A percentile compares a stretch with the other conserved stretches of the same genome.
Conservation (phyloP, 306 rosid genomes). For the Malus asiatica region DNA sequence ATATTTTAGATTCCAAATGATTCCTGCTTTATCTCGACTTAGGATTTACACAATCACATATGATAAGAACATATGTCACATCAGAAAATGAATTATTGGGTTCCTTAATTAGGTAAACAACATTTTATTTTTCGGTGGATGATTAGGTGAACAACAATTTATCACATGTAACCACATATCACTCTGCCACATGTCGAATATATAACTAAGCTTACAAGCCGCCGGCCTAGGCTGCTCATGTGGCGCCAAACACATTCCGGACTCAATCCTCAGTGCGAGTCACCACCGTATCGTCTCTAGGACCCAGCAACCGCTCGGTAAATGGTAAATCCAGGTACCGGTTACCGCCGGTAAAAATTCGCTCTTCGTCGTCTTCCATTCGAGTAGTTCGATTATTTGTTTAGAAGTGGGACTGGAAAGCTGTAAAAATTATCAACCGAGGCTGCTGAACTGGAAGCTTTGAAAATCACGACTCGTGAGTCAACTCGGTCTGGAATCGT, state of each 20-base stretch:
- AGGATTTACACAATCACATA: no score
- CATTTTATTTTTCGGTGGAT: not conserved
- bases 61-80: no score
- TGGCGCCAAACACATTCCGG: not conserved
- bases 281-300: not conserved
- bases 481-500: not conserved
- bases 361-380: not conserved
- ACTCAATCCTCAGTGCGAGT: not conserved
- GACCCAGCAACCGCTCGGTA: not conserved
- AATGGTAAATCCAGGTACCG: not conserved
- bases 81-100: no score
- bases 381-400: not conserved
- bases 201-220: not conserved
- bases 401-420: not conserved
- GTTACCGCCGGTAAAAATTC: not conserved
- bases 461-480: slow-evolving; percentile 6
- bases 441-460: not conserved
- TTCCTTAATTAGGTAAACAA: not conserved
- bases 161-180: not conserved
- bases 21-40: no score
- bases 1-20: no score
- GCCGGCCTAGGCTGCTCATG: not conserved
- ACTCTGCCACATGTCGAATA: not conserved
- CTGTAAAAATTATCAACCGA: not conserved
- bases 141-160: not conserved